These are phyloP conservation scores for Fallopia convolvulus DNA, from an alignment of 148 eudicot genomes.

Conservation along the genomic window DNA sequence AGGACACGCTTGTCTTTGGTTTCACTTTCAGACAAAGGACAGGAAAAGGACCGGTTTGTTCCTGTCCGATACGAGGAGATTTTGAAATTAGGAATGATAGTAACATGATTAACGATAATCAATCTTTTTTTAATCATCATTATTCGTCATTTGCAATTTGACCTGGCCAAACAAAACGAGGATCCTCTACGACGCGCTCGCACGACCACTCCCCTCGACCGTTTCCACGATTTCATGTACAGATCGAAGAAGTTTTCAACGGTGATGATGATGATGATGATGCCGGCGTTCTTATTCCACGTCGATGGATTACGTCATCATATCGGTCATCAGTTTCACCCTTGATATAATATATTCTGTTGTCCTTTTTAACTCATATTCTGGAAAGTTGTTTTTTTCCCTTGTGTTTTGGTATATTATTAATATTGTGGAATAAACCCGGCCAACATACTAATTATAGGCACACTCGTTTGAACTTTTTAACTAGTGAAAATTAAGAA, in stretches of 20 bases:
- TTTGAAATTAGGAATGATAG: background rate
- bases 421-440: no score
- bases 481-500: no score
- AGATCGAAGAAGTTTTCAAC: conserved; percentile 5
- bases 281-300: background rate
- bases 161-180: background rate
- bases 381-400: no score
- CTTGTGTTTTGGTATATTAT: no score
- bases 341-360: no score
- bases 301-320: background rate
- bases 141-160: background rate
- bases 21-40: background rate
- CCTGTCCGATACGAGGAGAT: background rate
- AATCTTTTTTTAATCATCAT: background rate
- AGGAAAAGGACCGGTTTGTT: conserved; percentile 4
- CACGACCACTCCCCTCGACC: background rate
- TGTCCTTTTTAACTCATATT: background rate
- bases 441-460: no score
- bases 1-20: background rate
- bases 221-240: background rate
- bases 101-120: background rate
- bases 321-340: background rate
- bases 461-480: no score
- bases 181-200: conserved; percentile 5
- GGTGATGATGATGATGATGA: background rate